Evolutionary conservation across 148 eudicot genomes (phyloP), one percentile per base, ranked within the genome.

Genomic region (Bassia scoparia): DNA sequence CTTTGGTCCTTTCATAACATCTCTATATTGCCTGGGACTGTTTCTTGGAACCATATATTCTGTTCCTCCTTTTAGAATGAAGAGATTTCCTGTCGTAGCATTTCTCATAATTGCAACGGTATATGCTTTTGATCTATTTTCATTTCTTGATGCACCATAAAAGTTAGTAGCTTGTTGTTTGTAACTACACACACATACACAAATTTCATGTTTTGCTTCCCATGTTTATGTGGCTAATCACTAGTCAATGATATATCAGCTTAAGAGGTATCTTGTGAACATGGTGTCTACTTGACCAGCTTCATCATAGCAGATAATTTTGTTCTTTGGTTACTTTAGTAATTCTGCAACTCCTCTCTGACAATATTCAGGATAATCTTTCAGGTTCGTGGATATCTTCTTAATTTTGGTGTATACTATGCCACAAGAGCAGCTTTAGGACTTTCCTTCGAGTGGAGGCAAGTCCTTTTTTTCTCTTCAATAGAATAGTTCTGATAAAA

Each of bases 1-100:
- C 77, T 94, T 89, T 71, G 98, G 98, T 34, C 86, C 93, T 65
- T 94, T 94, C 84, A 94, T 94, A 81, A 88, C 93, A 46, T 82
- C 89, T 49, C 86, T 94, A 35, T 94, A 94, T 79, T 82, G 87
- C 77, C 81, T 94, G 76, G 98, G 98, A 58, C 86, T 94, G 75
- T 91, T 94, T 71, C 93, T 94, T 77, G 98, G 98, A 76, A 94
- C 98, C 74, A 91, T 94, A 67, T 94, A 94, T 84, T 94, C 98
- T 27, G 98, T 94, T 76, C 98, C 98, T 68, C 98, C 98, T 33
- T 86, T 94, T 81, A 86, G 98, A 76, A 77, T 94, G 93, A 94
- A 94, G 89, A 85, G 90, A 81, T 91, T 80, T 87, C 90, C 98
- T 55, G 87, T 94, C 61, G 83, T 92, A 71, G 98, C 98, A 69